phyloP scores from a whole-genome alignment of 306 rosid species.

The Chamaecrista fasciculata region DNA sequence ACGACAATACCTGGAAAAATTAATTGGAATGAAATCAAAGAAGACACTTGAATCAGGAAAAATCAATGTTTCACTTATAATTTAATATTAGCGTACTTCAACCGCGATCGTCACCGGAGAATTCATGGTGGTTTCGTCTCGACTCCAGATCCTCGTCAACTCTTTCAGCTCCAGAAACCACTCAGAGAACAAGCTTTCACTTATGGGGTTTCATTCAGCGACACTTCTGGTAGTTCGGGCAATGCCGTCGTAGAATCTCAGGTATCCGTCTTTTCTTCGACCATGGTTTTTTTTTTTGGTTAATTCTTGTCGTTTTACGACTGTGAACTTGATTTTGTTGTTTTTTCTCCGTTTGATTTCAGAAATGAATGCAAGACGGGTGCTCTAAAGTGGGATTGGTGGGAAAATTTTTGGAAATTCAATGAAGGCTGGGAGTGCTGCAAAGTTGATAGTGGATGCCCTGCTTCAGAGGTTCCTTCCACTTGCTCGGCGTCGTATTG shows the following conservation, averaged over 20 bases:
- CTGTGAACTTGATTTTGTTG: neutral
- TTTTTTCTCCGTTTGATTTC: neutral
- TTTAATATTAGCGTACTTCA: neutral
- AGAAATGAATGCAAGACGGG: neutral
- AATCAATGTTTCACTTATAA: neutral
- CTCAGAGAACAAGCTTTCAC: neutral
- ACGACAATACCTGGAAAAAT: neutral
- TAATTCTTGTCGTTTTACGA: neutral
- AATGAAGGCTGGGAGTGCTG: slow-evolving; percentile 97
- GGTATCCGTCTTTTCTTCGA: neutral
- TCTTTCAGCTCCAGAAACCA: neutral
- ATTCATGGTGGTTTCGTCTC: neutral
- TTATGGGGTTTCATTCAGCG: neutral
- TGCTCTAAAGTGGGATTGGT: slow-evolving; percentile 13
- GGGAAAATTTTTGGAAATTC: neutral
- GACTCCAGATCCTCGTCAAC: slow-evolving; percentile 2
- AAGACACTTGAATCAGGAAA: neutral
- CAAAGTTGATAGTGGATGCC: slow-evolving; percentile 96
- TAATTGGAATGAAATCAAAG: neutral
- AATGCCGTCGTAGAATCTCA: slow-evolving; percentile 6
- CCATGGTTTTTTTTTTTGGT: neutral
- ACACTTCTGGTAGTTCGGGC: neutral
- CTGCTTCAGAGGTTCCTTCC: slow-evolving; percentile 98
- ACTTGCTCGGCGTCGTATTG: slow-evolving; percentile 96
- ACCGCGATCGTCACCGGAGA: slow-evolving; percentile 12